phyloP scores from a whole-genome alignment of 2,329 filamentous ascomycete species.

The Colletotrichum theobromicola region DNA sequence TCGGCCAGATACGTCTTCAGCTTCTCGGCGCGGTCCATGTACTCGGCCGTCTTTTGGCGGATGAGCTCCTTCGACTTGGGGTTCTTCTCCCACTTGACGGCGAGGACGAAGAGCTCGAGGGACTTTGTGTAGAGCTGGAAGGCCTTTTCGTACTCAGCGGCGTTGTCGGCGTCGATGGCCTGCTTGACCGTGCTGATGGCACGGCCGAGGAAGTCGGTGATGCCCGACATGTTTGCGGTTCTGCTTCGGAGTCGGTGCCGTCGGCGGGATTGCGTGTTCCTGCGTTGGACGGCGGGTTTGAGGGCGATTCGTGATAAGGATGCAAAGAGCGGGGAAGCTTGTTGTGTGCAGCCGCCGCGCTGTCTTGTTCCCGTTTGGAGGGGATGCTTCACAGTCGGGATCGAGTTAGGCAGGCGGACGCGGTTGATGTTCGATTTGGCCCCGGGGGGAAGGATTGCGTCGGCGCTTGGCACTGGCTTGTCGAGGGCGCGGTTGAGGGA shows the following conservation, averaged over 20 bases:
- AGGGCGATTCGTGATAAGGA: neutral
- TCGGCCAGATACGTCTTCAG: conserved; percentile 89
- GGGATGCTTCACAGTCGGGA: neutral
- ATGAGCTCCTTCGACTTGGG: conserved; percentile 97
- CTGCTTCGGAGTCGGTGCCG: neutral
- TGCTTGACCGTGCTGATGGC: conserved; percentile 98
- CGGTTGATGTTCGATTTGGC: neutral
- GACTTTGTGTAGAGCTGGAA: conserved; percentile 96
- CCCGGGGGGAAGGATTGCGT: neutral
- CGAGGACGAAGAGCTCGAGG: conserved; percentile 98
- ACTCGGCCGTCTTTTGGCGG: conserved; percentile 90
- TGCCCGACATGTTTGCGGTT: conserved; percentile 72
- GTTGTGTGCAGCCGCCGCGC: neutral
- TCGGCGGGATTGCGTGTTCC: neutral
- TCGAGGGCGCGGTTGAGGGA: neutral
- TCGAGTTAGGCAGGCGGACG: neutral
- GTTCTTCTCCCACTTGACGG: conserved; percentile 99
- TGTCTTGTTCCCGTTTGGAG: neutral
- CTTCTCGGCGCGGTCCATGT: conserved; percentile 99
- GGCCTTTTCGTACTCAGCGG: conserved; percentile 95
- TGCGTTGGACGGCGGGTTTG: neutral
- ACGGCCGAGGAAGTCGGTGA: conserved; percentile 94
- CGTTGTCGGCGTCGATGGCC: conserved; percentile 95
- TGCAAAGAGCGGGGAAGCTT: conserved; percentile 18
- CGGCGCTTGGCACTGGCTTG: conserved; percentile 2